Conservation (phyloP, 352 stramenopile genomes). For the Elongisporangium undulatum region DNA sequence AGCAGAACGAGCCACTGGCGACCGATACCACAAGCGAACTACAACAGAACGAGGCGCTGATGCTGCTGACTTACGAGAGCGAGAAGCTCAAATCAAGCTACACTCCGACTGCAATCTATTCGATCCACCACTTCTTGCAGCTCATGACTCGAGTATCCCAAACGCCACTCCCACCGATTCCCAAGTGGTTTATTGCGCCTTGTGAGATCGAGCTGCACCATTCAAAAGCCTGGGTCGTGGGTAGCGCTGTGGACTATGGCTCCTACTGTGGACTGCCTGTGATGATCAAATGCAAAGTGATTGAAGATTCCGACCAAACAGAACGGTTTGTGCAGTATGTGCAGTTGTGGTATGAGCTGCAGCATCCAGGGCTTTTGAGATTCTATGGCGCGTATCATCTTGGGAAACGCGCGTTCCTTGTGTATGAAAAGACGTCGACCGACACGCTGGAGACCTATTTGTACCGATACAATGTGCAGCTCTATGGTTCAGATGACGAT, state of each 20-base stretch:
- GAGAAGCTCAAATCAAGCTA: neutral
- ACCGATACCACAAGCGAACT: too few relatives aligned
- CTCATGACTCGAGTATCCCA: too few relatives aligned
- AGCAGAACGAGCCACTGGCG: too few relatives aligned
- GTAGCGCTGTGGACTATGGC: neutral
- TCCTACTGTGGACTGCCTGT: neutral
- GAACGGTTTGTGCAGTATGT: neutral
- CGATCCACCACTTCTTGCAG: neutral
- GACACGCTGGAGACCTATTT: neutral
- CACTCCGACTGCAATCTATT: neutral
- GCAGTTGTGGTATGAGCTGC: neutral
- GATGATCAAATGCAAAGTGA: neutral
- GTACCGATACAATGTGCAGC: neutral
- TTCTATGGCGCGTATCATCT: neutral
- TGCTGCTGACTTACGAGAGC: too few relatives aligned
- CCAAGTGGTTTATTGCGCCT: neutral
- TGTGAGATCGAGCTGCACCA: neutral
- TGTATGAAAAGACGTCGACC: neutral
- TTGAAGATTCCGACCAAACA: neutral
- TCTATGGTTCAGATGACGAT: neutral
- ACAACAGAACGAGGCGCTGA: too few relatives aligned
- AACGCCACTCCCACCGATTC: neutral
- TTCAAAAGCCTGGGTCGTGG: neutral
- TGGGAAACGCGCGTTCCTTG: neutral
- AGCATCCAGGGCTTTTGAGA: neutral